A percentile compares a stretch with the other conserved stretches of the same genome.
These are phyloP conservation scores for Cladosporium cucumerinum DNA, from an alignment of 2,329 filamentous ascomycete genomes.

Conservation along the genomic window DNA sequence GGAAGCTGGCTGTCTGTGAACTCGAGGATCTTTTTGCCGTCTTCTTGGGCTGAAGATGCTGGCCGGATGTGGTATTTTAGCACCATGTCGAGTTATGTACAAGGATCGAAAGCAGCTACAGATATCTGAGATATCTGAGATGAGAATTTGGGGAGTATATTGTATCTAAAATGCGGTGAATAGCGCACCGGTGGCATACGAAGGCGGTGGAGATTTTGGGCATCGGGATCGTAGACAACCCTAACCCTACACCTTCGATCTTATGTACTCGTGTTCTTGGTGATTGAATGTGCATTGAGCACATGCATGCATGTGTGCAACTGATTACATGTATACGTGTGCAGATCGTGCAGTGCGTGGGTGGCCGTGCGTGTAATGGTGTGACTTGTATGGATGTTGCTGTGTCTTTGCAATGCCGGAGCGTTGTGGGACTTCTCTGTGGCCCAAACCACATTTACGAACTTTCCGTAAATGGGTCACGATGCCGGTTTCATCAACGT, in stretches of 20 bases:
- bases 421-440: background rate
- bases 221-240: background rate
- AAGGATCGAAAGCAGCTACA: background rate
- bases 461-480: background rate
- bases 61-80: conserved; percentile 17
- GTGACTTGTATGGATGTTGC: background rate
- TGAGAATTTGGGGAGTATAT: background rate
- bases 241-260: background rate
- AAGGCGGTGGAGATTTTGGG: conserved; percentile 1
- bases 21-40: conserved; percentile 20
- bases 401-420: background rate
- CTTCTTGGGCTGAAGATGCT: conserved; percentile 14
- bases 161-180: background rate
- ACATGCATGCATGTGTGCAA: background rate
- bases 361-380: background rate
- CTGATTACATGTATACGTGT: background rate
- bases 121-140: background rate
- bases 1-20: conserved; percentile 22
- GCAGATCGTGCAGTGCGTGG: background rate
- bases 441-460: background rate
- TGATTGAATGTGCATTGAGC: background rate
- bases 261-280: background rate
- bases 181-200: background rate
- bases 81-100: background rate
- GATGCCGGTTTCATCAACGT: background rate